Conservation (phyloP, 306 rosid species). For the Corylus avellana region DNA sequence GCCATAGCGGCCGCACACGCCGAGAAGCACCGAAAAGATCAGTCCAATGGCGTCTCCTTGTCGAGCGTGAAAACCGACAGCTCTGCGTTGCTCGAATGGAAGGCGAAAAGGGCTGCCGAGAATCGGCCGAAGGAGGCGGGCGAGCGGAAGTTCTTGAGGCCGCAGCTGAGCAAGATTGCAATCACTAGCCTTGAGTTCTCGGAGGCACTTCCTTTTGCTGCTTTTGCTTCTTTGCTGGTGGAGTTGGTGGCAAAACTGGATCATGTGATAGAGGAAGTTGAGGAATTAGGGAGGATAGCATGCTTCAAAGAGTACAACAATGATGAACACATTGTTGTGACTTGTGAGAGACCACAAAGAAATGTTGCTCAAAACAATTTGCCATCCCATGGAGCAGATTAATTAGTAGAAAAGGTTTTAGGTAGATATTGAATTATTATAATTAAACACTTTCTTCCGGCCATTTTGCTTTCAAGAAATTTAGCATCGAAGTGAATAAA, state of each 20-base stretch:
- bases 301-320: constrained; percentile 68
- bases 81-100: constrained; percentile 75
- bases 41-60: constrained; percentile 41
- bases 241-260: constrained; percentile 93
- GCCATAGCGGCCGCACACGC: constrained; percentile 71
- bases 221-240: constrained; percentile 91
- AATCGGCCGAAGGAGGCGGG: constrained; percentile 50
- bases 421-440: too few species aligned
- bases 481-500: too few species aligned
- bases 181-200: constrained; percentile 92
- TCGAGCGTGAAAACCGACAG: constrained; percentile 85
- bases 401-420: too few species aligned
- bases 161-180: constrained; percentile 79
- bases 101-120: constrained; percentile 39
- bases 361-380: constrained; percentile 47
- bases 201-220: constrained; percentile 96
- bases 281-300: constrained; percentile 76
- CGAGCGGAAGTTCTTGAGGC: constrained; percentile 62
- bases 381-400: constrained; percentile 59
- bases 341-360: constrained; percentile 51
- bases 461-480: too few species aligned
- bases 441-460: too few species aligned
- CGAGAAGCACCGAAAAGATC: constrained; percentile 33
- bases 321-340: constrained; percentile 59
- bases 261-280: constrained; percentile 76